These are phyloP conservation scores for Podochytrium sp. DNA, from an alignment of 192 early-diverging fungal genomes.

Conservation along the genomic window DNA sequence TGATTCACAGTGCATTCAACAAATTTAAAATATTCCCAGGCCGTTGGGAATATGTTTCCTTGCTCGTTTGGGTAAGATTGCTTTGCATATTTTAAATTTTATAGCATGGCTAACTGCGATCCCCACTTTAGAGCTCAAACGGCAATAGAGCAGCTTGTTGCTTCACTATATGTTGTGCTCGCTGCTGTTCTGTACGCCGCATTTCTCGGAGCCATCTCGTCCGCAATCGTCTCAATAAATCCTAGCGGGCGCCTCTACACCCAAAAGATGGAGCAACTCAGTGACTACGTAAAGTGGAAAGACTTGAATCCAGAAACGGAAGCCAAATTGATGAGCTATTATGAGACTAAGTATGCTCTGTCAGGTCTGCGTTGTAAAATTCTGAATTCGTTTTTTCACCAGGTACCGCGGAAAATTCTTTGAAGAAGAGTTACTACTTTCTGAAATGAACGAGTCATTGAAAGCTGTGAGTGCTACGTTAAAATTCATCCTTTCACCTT, in stretches of 20 bases:
- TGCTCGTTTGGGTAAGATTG: conserved; percentile 4
- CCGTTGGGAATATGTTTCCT: conserved; percentile 40
- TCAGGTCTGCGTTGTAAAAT: no score
- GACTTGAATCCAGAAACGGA: conserved; percentile 13
- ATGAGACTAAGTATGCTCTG: conserved; percentile 38
- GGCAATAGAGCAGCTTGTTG: conserved; percentile 1
- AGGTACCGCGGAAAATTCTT: conserved; percentile 42
- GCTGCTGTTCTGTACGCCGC: conserved; percentile 25
- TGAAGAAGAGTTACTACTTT: conserved; percentile 28
- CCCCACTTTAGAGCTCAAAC: conserved; percentile 2
- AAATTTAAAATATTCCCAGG: no score
- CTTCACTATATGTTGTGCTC: background rate
- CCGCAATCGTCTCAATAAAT: conserved; percentile 15
- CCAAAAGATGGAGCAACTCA: conserved; percentile 39
- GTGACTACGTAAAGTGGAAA: conserved; percentile 40
- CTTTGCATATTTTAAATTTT: background rate
- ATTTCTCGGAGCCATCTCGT: conserved; percentile 31
- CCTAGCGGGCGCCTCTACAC: conserved; percentile 21
- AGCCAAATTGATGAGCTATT: conserved; percentile 27
- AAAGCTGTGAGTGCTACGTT: conserved; percentile 9
- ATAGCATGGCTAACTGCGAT: no score
- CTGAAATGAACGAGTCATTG: conserved; percentile 35
- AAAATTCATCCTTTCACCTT: background rate
- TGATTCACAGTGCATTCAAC: no score
- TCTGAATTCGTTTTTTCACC: no score